These are phyloP conservation scores for Plasmodium gonderi DNA, from an alignment of 169 alveolate species.

Conservation along the genomic window DNA sequence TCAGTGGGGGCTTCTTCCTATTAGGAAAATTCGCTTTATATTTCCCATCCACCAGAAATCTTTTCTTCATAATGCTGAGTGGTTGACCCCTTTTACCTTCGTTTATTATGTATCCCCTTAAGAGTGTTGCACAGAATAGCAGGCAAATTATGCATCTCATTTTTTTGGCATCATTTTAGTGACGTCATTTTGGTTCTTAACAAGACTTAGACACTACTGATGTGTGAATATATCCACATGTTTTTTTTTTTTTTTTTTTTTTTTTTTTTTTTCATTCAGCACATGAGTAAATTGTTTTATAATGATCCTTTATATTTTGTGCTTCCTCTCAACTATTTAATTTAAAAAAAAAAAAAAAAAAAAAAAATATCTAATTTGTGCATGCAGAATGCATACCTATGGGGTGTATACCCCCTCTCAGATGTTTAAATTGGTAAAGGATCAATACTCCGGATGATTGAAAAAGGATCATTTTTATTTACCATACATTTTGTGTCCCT, in stretches of 20 bases:
- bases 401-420: background rate
- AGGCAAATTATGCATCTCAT: background rate
- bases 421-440: background rate
- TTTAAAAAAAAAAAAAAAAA: no score
- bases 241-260: no score
- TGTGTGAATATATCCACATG: no score
- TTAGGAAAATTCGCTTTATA: background rate
- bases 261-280: no score
- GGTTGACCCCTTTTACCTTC: background rate
- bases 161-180: constrained; percentile 14
- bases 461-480: background rate
- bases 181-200: background rate
- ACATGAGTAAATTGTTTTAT: no score
- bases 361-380: background rate
- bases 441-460: background rate
- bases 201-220: background rate
- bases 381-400: background rate
- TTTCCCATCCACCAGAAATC: background rate
- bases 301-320: no score
- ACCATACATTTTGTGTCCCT: background rate
- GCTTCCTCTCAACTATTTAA: no score
- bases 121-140: constrained; percentile 4
- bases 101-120: constrained; percentile 32
- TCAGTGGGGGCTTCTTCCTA: background rate
- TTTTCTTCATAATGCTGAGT: background rate